Base-by-base conservation (phyloP, 441 rosid species). In the Adansonia gregorii region DNA sequence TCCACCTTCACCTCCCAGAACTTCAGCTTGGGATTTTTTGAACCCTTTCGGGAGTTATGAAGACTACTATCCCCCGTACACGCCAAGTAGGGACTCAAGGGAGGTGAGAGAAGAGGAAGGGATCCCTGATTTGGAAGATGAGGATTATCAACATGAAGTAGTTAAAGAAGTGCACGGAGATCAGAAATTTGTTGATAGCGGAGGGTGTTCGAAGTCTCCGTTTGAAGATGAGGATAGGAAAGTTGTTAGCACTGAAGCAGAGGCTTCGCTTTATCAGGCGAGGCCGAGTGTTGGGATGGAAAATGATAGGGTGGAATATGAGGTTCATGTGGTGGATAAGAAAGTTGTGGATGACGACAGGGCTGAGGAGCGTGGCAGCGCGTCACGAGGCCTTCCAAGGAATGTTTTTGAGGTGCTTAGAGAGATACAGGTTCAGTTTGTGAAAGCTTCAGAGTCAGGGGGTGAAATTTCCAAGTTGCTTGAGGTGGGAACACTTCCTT, bases 91-190 rank as follows among this genome's bases (percentile, higher is more conserved):
- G 84, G 85, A 94, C 72, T 96, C 88, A 0, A 92, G 87, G 84
- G 99, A 96, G 67, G 72, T 93, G 65, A 91, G 99, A 72, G 98
- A 96, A 27, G 97, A 88, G 83, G 98, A 94, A 80, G 98, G 97
- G 39, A 93, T 96, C 10, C 99, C 99, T 76, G 99, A 96, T 77
- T 86, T 96, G 83, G 99, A 96, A 82, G 96, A 94, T 12, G 98
- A 89, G 64, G 86, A 87, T 65, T 85, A 76, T 22, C 92, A 83
- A 27, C 86, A 84, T 54, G 98, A 94, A 83, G 91, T 88, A 54
- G 93, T 93, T 49, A 96, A 91, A 82, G 80, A 93, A 80, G 98
- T 94, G 17, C 85, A 88, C 24, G 91, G 86, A n/a, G 84, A 76
- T 56, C 84, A 83, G 75, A 90, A 87, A 78, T 82, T 85, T 68